A percentile compares a stretch with the other conserved stretches of the same genome.
Evolutionary conservation across 345 rosid genomes (phyloP).

Genomic region (Pistacia vera): DNA sequence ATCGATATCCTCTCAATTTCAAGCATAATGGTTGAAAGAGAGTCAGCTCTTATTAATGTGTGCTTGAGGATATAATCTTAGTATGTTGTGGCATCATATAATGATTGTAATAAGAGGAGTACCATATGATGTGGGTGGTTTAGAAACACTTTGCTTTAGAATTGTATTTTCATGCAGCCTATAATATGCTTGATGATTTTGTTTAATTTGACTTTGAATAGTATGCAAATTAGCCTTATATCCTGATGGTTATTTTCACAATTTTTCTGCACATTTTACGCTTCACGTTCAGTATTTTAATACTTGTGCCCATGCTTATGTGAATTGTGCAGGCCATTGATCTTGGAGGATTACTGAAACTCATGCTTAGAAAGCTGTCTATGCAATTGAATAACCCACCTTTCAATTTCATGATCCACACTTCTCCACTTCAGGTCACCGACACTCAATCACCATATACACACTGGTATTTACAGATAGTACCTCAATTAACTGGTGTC

Average conservation of each 20-base stretch:
- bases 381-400: slow-evolving; percentile 69
- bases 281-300: not conserved
- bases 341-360: slow-evolving; percentile 70
- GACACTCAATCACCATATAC: slow-evolving; percentile 44
- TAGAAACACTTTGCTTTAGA: not conserved
- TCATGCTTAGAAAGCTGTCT: slow-evolving; percentile 66
- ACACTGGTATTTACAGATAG: slow-evolving; percentile 83
- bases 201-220: not conserved
- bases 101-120: not conserved
- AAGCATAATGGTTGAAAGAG: not conserved
- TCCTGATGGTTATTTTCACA: not conserved
- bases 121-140: not conserved
- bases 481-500: slow-evolving; percentile 65
- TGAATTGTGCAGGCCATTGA: slow-evolving; percentile 61
- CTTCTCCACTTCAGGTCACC: slow-evolving; percentile 55
- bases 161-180: not conserved
- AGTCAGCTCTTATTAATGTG: not conserved
- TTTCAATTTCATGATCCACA: slow-evolving; percentile 87
- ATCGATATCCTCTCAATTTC: not conserved
- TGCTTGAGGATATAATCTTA: not conserved
- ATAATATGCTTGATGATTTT: not conserved
- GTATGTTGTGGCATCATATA: not conserved
- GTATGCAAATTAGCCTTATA: not conserved
- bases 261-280: not conserved
- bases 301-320: not conserved